Percentiles rank a stretch among this genome's conserved stretches.
Conservation (phyloP, 176 grass and related monocot genomes). For the Avena atlantica region DNA sequence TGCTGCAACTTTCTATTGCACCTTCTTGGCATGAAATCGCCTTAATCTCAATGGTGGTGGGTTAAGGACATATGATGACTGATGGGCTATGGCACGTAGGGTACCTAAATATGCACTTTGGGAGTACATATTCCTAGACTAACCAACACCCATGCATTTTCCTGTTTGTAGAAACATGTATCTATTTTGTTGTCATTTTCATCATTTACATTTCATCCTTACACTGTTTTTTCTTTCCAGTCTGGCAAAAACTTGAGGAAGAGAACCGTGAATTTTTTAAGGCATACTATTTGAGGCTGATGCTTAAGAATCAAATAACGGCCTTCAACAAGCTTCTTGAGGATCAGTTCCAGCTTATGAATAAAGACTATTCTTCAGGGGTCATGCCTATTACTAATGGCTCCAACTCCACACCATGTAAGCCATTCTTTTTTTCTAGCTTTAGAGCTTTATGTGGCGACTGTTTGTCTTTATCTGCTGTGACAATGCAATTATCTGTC, state of each 20-base stretch:
- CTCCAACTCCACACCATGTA: constrained; percentile 75
- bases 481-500: constrained; percentile 13
- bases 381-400: constrained; percentile 66
- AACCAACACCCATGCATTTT: not conserved
- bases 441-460: constrained; percentile 19
- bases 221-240: constrained; percentile 54
- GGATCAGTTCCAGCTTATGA: constrained; percentile 79
- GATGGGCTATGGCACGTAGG: too few species aligned
- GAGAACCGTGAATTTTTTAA: constrained; percentile 90
- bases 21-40: not conserved
- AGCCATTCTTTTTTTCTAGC: constrained; percentile 30
- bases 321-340: constrained; percentile 83
- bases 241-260: constrained; percentile 96
- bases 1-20: not conserved
- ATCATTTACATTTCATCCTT: constrained; percentile 1
- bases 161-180: not conserved
- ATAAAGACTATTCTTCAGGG: constrained; percentile 62
- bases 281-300: constrained; percentile 93
- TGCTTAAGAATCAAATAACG: constrained; percentile 93
- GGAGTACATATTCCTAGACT: not conserved
- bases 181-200: not conserved
- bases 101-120: not conserved
- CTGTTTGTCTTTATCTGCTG: constrained; percentile 1
- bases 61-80: not conserved
- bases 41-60: not conserved